Percentiles rank a stretch among this genome's conserved stretches.
These are phyloP conservation scores for Inonotus hispidus DNA, from an alignment of 1,284 basidiomycete species.

Conservation along the genomic window DNA sequence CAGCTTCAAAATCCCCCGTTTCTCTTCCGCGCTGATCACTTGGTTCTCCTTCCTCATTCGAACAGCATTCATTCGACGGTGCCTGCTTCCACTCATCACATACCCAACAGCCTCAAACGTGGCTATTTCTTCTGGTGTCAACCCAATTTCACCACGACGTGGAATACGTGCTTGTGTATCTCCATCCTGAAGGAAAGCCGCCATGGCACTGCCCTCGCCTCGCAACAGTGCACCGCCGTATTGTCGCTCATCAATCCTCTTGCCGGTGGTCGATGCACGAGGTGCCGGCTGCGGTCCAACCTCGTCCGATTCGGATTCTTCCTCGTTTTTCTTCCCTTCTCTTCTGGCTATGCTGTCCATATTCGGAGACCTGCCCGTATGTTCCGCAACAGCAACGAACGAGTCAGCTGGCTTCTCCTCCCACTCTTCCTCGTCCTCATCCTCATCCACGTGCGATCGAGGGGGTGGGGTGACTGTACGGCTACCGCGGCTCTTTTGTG, in stretches of 20 bases:
- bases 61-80: constrained; percentile 95
- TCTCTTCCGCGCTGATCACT: constrained; percentile 97
- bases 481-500: constrained; percentile 26
- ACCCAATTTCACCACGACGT: constrained; percentile 95
- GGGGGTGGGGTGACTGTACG: constrained; percentile 26
- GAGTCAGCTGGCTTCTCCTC: constrained; percentile 56
- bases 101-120: constrained; percentile 88
- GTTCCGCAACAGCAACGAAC: constrained; percentile 14
- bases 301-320: constrained; percentile 25
- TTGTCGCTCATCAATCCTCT: constrained; percentile 67
- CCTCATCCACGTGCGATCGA: constrained; percentile 31
- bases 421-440: constrained; percentile 60
- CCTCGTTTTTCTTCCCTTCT: constrained; percentile 18
- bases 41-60: constrained; percentile 98
- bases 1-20: constrained; percentile 87
- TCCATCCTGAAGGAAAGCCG: constrained; percentile 89
- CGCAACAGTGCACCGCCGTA: constrained; percentile 85
- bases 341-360: constrained; percentile 22
- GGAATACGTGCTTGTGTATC: constrained; percentile 82
- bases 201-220: constrained; percentile 97
- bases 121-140: constrained; percentile 84
- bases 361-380: constrained; percentile 2
- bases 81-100: constrained; percentile 95
- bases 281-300: constrained; percentile 56
- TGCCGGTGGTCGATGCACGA: constrained; percentile 34